Evolutionary conservation across 108 stramenopile genomes (phyloP), one percentile per base, ranked within the genome.

Genomic region (Cyclotella choctawhatcheeana): DNA sequence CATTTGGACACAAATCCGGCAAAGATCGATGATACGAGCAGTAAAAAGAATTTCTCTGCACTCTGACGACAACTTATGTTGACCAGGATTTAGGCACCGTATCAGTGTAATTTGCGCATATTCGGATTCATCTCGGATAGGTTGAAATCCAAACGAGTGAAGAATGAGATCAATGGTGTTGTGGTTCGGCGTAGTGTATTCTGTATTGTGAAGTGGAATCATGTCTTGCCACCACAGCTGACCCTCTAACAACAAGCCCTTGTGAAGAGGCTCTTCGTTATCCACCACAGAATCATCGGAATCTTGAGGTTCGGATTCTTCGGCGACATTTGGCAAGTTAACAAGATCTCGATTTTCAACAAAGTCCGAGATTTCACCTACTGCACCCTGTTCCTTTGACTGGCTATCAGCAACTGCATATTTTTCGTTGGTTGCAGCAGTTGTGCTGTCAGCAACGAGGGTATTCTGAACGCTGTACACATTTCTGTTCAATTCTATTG

Each of bases 1-100:
- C 71, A 80, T 69, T 30, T 80, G 79, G 43, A 73, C 43, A 34
- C 66, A 67, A 32, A 67, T 45, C 26, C 71, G 66, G 13, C 44
- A 80, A 32, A 80, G 61, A 58, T 80, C 79, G 27, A 80, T 33
- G 25, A 64, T 27, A 27, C 79, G 58, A 12, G 67, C 56, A n/a
- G 48, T 18, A 20, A 67, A 58, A 34, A 69, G 25, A 14, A 54
- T 34, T 18, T 69, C 32, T 14, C 58, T 45, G 14, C 56, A 13
- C 56, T 43, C 51, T 1, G 4, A 5, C 17, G 1, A 21, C 22
- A 40, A 3, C 18, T 44, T 40, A 12, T 24, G 22, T 17, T 44
- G 6, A 21, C 16, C 14, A n/a, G n/a, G n/a, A 58, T 58, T n/a
- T 2, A 1, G 1, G 29, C 4, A 58, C 10, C 5, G 29, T 13